Evolutionary conservation across 257 asterid species (phyloP).

Genomic region (Solanum ahanhuiri): DNA sequence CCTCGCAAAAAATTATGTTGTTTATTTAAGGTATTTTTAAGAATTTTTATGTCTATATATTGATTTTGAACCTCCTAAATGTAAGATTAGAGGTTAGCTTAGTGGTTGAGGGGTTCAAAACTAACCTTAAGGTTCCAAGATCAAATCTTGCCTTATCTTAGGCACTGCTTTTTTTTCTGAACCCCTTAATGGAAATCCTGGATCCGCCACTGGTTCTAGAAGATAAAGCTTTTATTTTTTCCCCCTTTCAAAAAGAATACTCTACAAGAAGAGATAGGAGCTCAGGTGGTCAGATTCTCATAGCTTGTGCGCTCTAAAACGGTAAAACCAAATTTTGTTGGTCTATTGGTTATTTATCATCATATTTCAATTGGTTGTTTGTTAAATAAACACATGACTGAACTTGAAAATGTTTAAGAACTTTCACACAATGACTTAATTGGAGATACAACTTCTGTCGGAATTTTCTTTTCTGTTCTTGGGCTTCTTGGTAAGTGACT

Average conservation of each 20-base stretch:
- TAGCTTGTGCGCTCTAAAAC: not conserved
- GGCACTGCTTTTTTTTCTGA: too few species aligned
- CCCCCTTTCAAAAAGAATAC: not conserved
- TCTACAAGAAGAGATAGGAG: not conserved
- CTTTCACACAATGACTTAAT: not conserved
- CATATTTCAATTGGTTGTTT: not conserved
- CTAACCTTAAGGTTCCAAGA: too few species aligned
- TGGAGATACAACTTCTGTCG: too few species aligned
- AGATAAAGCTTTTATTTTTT: not conserved
- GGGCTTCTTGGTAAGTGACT: not conserved
- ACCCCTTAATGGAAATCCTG: too few species aligned
- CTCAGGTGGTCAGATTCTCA: not conserved
- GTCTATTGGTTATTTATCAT: not conserved
- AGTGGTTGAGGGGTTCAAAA: too few species aligned
- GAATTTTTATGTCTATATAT: too few species aligned
- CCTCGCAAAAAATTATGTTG: too few species aligned
- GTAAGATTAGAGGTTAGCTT: too few species aligned
- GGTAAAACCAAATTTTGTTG: not conserved
- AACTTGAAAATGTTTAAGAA: not conserved
- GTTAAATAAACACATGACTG: not conserved
- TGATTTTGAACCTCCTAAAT: too few species aligned
- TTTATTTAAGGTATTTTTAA: too few species aligned
- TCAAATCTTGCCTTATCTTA: too few species aligned
- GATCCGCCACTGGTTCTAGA: too few species aligned
- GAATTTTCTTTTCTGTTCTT: not conserved